These are phyloP conservation scores for Leptographium wingfieldii DNA, from an alignment of 2,329 filamentous ascomycete genomes.

Conservation along the genomic window DNA sequence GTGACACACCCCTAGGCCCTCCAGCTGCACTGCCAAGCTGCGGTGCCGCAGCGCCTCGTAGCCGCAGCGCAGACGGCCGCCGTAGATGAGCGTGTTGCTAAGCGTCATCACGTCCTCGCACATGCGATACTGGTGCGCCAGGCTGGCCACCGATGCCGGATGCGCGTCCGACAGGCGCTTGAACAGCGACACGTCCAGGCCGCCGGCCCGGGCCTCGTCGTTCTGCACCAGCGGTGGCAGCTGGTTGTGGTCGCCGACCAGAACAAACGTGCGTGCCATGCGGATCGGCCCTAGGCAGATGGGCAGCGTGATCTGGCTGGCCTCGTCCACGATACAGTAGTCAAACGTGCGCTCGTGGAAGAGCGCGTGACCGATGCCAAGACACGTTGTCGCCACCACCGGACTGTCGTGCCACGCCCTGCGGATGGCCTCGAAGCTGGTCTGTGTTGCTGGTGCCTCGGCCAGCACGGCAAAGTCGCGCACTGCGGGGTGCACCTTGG, in stretches of 20 bases:
- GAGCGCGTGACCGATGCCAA: slow-evolving; percentile 79
- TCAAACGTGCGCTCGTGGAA: slow-evolving; percentile 88
- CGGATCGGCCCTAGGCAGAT: slow-evolving; percentile 90
- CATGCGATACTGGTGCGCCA: slow-evolving; percentile 97
- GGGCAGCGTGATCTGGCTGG: slow-evolving; percentile 90
- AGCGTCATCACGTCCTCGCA: slow-evolving; percentile 92
- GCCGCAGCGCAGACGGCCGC: slow-evolving; percentile 81
- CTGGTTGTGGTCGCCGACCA: slow-evolving; percentile 95
- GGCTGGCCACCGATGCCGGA: slow-evolving; percentile 73
- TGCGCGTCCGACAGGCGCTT: slow-evolving; percentile 84
- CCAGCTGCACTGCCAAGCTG: slow-evolving; percentile 42
- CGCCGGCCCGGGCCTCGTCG: slow-evolving; percentile 71
- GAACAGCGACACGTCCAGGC: slow-evolving; percentile 86
- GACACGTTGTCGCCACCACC: slow-evolving; percentile 87
- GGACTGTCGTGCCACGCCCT: slow-evolving; percentile 73
- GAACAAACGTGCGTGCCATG: slow-evolving; percentile 82
- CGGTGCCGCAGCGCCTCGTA: slow-evolving; percentile 60
- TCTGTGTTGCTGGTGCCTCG: slow-evolving; percentile 66
- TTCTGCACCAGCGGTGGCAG: slow-evolving; percentile 90
- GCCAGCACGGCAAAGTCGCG: slow-evolving; percentile 74
- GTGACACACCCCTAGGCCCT: neutral
- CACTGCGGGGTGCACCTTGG: slow-evolving; percentile 82
- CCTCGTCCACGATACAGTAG: slow-evolving; percentile 97
- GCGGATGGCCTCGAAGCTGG: slow-evolving; percentile 71
- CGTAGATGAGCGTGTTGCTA: slow-evolving; percentile 86